Evolutionary conservation across 805 yeast species (phyloP).

Genomic region (Hanseniaspora meyeri): DNA sequence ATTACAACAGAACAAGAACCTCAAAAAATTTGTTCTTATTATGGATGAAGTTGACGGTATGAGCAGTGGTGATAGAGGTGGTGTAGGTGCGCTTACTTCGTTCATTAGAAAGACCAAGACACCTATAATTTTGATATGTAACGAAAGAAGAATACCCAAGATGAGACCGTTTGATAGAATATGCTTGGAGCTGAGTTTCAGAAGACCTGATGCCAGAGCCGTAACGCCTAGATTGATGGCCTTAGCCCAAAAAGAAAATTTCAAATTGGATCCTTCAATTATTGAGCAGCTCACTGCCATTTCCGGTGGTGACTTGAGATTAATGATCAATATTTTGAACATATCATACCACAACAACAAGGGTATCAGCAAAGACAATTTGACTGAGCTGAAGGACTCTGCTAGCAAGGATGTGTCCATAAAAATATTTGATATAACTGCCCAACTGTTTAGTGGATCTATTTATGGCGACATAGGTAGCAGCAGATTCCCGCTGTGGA

Average conservation of each 20-base stretch:
- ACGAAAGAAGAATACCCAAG: slow-evolving; percentile 82
- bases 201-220: slow-evolving; percentile 76
- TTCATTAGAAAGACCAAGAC: slow-evolving; percentile 74
- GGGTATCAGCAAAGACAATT: slow-evolving; percentile 39
- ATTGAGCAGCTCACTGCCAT: slow-evolving; percentile 75
- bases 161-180: slow-evolving; percentile 91
- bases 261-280: slow-evolving; percentile 66
- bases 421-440: slow-evolving; percentile 84
- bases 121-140: slow-evolving; percentile 87
- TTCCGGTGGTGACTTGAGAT: slow-evolving; percentile 85
- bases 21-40: slow-evolving; percentile 60
- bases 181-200: slow-evolving; percentile 66
- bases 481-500: slow-evolving; percentile 50
- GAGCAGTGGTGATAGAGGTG: slow-evolving; percentile 98
- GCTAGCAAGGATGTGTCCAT: slow-evolving; percentile 88
- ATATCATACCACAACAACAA: slow-evolving; percentile 62
- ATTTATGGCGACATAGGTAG: slow-evolving; percentile 37
- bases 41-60: slow-evolving; percentile 99
- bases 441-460: slow-evolving; percentile 49
- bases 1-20: slow-evolving; percentile 27
- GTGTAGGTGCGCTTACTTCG: slow-evolving; percentile 86
- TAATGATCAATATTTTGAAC: slow-evolving; percentile 78
- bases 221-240: slow-evolving; percentile 78
- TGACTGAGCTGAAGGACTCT: slow-evolving; percentile 46
- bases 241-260: slow-evolving; percentile 72